Evolutionary conservation across 2,329 filamentous ascomycete species (phyloP), one percentile per base, ranked within the genome.

Genomic region (Aspergillus neoniger): DNA sequence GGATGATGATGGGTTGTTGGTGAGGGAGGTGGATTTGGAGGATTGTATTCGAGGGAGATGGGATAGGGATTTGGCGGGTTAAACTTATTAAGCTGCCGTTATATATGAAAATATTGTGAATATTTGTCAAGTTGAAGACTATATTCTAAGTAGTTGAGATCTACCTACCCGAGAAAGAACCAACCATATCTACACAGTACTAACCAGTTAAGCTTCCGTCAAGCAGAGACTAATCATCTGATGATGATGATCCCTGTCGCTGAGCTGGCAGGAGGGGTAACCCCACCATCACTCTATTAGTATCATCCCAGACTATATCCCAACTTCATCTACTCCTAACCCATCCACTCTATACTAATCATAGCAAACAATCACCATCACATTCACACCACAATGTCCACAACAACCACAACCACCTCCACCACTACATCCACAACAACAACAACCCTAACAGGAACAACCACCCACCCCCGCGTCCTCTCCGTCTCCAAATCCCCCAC

Each of bases 401-500:
- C 41, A 5, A 44, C 19, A 1, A 23, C 41, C 2, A 23, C 41
- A 5, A 44, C 19, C 2, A 23, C 19, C 17, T 21, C n/a, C 17
- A 44, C 41, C 5, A 44, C 28, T 10, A 30, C 19, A 10, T 23
- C 41, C 41, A 44, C 41, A 2, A 44, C 28, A 28, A 28, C 41
- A 19, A 44, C 41, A 10, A 44, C 41, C 41, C 41, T 44, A 2
- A 44, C 19, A 19, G 41, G 10, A 30, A n/a, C 9, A 25, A 4
- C 41, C 17, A 44, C 19, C 12, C 10, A 4, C 3, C 32, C 55
- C 4, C 41, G 14, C 15, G 50, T 62, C 17, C 51, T 59, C 51
- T 62, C 60, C 5, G 44, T 59, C 36, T 12, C 60, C 51, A 52
- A n/a, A 30, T 58, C 58, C 3, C 2, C 55, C 8, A 21, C 55